Evolutionary conservation across 2,329 filamentous ascomycete genomes (phyloP).

Genomic region (Phaeosphaeria sp.): DNA sequence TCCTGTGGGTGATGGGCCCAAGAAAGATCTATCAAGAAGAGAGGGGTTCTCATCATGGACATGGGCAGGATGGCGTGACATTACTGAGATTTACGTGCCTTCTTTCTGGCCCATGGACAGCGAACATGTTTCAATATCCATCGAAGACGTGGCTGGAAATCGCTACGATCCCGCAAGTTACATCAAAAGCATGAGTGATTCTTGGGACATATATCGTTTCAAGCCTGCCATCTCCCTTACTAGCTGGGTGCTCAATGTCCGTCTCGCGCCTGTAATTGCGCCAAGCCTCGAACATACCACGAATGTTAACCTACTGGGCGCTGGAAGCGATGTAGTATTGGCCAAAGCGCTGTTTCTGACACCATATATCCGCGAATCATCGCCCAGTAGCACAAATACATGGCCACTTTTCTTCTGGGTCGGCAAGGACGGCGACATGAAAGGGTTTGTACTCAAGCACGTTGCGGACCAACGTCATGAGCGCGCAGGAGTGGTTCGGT

Average conservation of each 20-base stretch:
- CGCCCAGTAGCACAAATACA: neutral
- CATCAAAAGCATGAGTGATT: neutral
- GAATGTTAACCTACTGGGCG: neutral
- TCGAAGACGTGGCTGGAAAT: neutral
- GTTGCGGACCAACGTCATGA: neutral
- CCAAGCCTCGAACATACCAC: neutral
- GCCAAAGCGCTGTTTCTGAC: neutral
- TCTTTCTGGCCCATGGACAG: neutral
- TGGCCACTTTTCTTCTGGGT: neutral
- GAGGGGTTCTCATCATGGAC: neutral
- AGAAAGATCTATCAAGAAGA: neutral
- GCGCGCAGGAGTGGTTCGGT: neutral
- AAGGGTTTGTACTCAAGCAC: neutral
- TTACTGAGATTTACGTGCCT: neutral
- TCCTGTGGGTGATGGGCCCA: neutral
- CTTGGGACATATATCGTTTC: neutral
- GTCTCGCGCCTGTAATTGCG: neutral
- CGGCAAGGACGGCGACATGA: neutral
- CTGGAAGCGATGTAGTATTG: neutral
- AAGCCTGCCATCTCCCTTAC: neutral
- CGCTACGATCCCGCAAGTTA: neutral
- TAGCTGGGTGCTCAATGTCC: neutral
- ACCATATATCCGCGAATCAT: neutral
- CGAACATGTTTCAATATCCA: neutral
- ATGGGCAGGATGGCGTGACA: neutral